A percentile compares a stretch with the other conserved stretches of the same genome.
Conservation (phyloP, 2,329 filamentous ascomycete genomes). For the Botryosphaeria dothidea region DNA sequence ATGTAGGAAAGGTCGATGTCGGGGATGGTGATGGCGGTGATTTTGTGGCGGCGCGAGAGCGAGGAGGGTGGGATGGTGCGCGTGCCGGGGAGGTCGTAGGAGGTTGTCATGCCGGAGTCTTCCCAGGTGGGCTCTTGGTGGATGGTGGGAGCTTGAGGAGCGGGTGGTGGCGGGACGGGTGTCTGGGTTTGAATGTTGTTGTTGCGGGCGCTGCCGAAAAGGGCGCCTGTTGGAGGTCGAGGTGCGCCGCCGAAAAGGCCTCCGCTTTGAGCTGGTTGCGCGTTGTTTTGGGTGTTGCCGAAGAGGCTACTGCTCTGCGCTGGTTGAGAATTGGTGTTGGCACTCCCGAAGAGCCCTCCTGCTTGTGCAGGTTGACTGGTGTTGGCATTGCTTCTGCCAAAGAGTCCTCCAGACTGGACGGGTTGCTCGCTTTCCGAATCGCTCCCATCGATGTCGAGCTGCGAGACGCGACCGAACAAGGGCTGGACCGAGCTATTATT, state of each 20-base stretch:
- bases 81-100: conserved; percentile 60
- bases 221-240: neutral
- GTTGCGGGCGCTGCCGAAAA: neutral
- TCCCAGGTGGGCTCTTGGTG: conserved; percentile 42
- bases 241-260: neutral
- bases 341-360: neutral
- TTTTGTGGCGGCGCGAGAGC: conserved; percentile 49
- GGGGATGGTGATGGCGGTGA: conserved; percentile 56
- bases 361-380: neutral
- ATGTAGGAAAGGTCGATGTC: conserved; percentile 57
- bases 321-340: neutral
- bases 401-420: neutral
- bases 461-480: neutral
- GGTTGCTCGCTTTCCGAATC: neutral
- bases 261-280: neutral
- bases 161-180: neutral
- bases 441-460: neutral
- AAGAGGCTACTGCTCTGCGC: neutral
- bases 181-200: neutral
- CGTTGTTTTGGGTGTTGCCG: neutral
- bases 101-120: conserved; percentile 61
- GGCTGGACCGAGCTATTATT: neutral
- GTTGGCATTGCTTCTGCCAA: neutral
- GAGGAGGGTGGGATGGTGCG: conserved; percentile 58
- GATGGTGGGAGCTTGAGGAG: neutral